Conservation (phyloP, 2,329 filamentous ascomycete species). For the Seiridium cupressi region DNA sequence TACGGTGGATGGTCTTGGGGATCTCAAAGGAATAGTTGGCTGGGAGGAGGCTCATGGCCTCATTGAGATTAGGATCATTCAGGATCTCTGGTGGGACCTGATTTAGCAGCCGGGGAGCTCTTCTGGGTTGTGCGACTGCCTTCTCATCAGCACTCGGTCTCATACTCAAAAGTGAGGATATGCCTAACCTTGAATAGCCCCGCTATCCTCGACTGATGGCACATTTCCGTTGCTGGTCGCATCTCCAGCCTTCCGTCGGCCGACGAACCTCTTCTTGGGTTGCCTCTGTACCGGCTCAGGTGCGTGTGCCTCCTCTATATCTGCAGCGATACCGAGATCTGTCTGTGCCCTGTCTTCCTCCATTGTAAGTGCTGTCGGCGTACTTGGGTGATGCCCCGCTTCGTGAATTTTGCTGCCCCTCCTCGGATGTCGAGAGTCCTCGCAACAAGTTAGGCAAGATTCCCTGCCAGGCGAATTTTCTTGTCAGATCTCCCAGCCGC, state of each 20-base stretch:
- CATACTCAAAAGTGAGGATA: background rate
- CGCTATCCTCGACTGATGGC: constrained; percentile 53
- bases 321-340: constrained; percentile 68
- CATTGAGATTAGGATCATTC: constrained; percentile 80
- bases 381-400: background rate
- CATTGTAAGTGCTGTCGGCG: constrained; percentile 49
- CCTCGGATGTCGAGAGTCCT: background rate
- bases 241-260: constrained; percentile 70
- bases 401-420: background rate
- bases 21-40: constrained; percentile 99
- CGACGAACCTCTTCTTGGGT: constrained; percentile 91
- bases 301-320: constrained; percentile 55
- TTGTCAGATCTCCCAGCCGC: no score
- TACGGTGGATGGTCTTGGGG: constrained; percentile 94
- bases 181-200: constrained; percentile 65
- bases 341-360: constrained; percentile 72
- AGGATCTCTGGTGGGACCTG: constrained; percentile 87
- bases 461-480: no score
- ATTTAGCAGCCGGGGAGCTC: constrained; percentile 79
- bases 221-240: constrained; percentile 41
- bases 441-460: background rate
- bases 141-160: constrained; percentile 8
- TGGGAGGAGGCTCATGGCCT: constrained; percentile 82
- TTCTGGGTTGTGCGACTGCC: constrained; percentile 67
- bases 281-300: constrained; percentile 49